These are phyloP conservation scores for Podila epigama DNA, from an alignment of 192 early-diverging fungal species.

Conservation along the genomic window DNA sequence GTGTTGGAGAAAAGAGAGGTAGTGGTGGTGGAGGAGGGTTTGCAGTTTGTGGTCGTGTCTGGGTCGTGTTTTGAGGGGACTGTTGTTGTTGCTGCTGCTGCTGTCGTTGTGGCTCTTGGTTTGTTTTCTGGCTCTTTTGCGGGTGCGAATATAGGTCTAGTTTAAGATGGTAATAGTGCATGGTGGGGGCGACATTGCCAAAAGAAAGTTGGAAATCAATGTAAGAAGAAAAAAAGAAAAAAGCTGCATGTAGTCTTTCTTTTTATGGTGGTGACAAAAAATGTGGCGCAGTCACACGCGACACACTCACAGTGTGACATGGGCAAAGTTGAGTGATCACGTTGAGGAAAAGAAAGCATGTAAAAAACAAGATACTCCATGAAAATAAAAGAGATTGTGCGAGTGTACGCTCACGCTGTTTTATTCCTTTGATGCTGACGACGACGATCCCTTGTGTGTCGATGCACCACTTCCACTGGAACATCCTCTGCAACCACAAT, in stretches of 20 bases:
- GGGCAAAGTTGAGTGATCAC: too few relatives aligned
- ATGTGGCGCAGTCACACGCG: constrained; percentile 1
- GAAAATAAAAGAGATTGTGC: too few relatives aligned
- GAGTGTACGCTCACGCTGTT: too few relatives aligned
- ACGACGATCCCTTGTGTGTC: constrained; percentile 5
- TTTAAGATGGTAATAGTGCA: constrained; percentile 53
- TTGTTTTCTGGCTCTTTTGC: background rate
- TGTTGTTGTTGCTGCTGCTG: background rate
- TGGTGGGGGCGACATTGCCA: constrained; percentile 30
- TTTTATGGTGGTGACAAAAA: too few relatives aligned
- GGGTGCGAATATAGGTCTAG: constrained; percentile 35
- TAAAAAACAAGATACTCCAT: too few relatives aligned
- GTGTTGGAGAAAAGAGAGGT: background rate
- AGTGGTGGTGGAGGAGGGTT: background rate
- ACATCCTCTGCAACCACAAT: constrained; percentile 91
- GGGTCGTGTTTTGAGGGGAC: background rate
- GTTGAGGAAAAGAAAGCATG: too few relatives aligned
- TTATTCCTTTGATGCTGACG: constrained; percentile 1
- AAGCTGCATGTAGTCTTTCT: background rate
- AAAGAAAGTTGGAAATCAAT: background rate
- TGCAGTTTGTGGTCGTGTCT: background rate
- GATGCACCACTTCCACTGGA: constrained; percentile 60
- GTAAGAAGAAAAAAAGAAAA: background rate
- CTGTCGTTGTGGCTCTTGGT: background rate
- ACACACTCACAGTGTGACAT: too few relatives aligned